Percentiles rank a stretch among this genome's conserved stretches.
phyloP scores from a whole-genome alignment of 305 asterid species.

The Fraxinus floribunda region DNA sequence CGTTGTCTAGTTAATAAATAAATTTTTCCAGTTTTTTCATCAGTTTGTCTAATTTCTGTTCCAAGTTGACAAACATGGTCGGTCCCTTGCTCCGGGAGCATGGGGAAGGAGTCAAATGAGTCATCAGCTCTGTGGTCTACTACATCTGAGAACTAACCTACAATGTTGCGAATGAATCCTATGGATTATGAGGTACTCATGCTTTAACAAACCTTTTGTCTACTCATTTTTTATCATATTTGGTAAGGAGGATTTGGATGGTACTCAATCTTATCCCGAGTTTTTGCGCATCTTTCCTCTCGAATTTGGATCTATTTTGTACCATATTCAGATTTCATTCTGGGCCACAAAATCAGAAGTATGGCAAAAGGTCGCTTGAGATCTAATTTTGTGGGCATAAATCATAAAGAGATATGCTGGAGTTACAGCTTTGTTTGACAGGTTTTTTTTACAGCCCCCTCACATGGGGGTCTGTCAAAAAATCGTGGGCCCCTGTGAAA shows the following conservation, averaged over 20 bases:
- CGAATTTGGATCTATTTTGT: not conserved
- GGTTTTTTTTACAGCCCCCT: no score
- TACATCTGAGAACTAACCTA: not conserved
- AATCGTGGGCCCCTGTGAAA: no score
- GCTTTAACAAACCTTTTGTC: not conserved
- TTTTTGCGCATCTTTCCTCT: not conserved
- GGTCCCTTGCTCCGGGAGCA: not conserved
- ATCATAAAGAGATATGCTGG: no score
- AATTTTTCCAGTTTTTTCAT: constrained; percentile 34
- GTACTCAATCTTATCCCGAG: not conserved
- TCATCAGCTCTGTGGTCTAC: not conserved
- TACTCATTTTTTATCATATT: not conserved
- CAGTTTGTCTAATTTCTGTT: constrained; percentile 21
- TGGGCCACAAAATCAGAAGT: not conserved
- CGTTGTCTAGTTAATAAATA: constrained; percentile 40
- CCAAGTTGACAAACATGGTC: constrained; percentile 15
- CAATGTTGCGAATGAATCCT: not conserved
- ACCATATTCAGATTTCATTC: not conserved
- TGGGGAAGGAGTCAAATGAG: not conserved
- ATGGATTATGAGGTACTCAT: not conserved
- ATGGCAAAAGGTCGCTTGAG: not conserved
- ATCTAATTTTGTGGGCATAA: not conserved
- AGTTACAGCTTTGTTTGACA: no score
- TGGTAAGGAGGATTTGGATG: not conserved
- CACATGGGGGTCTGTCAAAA: no score